Percentiles rank a stretch among this genome's conserved stretches.
Evolutionary conservation across 1,139 yeast genomes (phyloP).

Genomic region (Geotrichum aggregatum): DNA sequence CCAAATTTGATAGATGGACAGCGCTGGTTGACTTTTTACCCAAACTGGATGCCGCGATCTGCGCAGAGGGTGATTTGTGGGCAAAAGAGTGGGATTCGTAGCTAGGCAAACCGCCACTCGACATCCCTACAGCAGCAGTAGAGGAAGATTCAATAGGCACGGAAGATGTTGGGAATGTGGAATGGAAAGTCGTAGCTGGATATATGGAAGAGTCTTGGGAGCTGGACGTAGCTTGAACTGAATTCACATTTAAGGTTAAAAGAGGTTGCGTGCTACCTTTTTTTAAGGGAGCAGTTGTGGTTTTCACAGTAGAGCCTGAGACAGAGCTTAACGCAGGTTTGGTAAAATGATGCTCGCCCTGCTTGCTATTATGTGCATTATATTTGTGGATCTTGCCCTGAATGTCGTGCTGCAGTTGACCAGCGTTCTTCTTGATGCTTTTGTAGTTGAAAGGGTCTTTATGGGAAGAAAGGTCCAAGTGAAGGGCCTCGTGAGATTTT

Average conservation of each 20-base stretch:
- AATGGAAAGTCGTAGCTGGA: background rate
- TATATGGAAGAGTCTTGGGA: background rate
- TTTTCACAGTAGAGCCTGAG: too few relatives aligned
- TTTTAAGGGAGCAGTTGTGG: too few relatives aligned
- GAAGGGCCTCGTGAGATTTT: background rate
- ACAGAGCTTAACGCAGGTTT: background rate
- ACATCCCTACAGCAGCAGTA: background rate
- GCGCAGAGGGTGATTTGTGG: background rate
- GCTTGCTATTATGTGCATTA: conserved; percentile 26
- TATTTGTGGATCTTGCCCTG: background rate
- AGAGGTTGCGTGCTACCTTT: too few relatives aligned
- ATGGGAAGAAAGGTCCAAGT: conserved; percentile 5
- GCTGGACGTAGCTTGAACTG: too few relatives aligned
- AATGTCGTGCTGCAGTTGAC: conserved; percentile 1
- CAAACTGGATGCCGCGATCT: background rate
- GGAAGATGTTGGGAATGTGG: background rate
- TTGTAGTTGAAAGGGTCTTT: background rate
- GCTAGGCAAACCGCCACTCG: background rate
- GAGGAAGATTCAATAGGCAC: background rate
- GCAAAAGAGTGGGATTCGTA: background rate
- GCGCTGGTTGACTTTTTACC: conserved; percentile 5
- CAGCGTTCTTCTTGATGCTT: conserved; percentile 5
- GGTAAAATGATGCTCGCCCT: conserved; percentile 26
- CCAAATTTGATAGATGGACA: conserved; percentile 6
- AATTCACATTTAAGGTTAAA: too few relatives aligned